Conservation (phyloP, 2,329 filamentous ascomycete genomes). For the Trichoderma hamatum region DNA sequence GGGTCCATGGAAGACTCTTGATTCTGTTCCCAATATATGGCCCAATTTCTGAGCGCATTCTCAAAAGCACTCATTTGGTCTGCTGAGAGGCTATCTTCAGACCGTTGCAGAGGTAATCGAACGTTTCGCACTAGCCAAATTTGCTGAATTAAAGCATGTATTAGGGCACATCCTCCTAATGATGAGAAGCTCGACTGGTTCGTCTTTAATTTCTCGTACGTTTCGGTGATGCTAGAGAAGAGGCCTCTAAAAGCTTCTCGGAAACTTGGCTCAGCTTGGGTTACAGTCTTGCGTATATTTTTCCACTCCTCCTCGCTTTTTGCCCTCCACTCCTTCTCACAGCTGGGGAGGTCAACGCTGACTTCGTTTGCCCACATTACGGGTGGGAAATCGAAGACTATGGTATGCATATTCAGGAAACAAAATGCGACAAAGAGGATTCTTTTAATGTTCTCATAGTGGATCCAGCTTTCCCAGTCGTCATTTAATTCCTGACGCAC, state of each 20-base stretch:
- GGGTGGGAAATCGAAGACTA: constrained; percentile 1
- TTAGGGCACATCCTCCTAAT: background rate
- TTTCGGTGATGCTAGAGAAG: background rate
- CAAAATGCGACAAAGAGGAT: constrained; percentile 3
- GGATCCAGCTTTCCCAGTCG: background rate
- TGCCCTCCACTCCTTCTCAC: constrained; percentile 6
- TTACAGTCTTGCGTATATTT: background rate
- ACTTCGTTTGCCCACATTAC: background rate
- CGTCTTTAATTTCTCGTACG: background rate
- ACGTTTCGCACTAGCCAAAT: background rate
- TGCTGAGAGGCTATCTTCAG: background rate
- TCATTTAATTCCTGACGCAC: background rate
- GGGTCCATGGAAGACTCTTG: constrained; percentile 11
- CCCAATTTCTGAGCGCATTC: background rate
- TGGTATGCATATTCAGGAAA: constrained; percentile 7
- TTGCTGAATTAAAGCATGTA: constrained; percentile 3
- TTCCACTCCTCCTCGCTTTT: background rate
- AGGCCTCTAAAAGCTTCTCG: background rate
- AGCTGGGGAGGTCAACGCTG: background rate
- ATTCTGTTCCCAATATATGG: background rate
- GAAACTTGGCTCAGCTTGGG: background rate
- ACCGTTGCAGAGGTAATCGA: background rate
- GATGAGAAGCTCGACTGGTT: background rate
- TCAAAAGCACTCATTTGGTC: background rate
- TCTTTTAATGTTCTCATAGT: background rate